Evolutionary conservation across 2,329 filamentous ascomycete species (phyloP).

Genomic region (Periconia macrospinosa): DNA sequence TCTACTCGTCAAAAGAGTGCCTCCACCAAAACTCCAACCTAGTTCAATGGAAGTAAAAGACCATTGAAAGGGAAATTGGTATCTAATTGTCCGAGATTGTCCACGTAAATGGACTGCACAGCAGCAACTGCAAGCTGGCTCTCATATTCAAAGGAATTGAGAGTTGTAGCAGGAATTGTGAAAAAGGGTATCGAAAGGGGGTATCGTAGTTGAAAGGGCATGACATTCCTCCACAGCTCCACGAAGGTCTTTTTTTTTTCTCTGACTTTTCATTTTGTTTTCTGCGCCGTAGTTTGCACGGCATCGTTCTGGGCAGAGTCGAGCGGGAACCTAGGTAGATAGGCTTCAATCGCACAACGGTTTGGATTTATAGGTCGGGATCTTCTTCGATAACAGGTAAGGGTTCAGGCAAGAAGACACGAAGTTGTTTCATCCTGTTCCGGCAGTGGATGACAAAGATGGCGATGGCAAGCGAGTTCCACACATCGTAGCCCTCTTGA

Average conservation of each 20-base stretch:
- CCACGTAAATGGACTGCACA: no score
- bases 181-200: not conserved
- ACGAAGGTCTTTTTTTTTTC: not conserved
- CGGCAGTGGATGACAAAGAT: constrained; percentile 58
- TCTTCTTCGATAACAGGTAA: constrained; percentile 20
- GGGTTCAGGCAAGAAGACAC: constrained; percentile 35
- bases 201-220: not conserved
- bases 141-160: not conserved
- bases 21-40: no score
- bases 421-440: constrained; percentile 52
- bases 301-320: not conserved
- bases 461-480: constrained; percentile 61
- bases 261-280: not conserved
- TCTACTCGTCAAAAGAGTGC: no score
- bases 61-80: no score
- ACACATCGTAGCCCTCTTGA: constrained; percentile 59
- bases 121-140: not conserved
- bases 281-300: not conserved
- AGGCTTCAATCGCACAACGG: not conserved
- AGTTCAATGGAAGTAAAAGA: no score
- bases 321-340: no score
- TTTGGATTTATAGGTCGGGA: constrained; percentile 28
- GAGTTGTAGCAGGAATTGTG: not conserved
- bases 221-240: not conserved
- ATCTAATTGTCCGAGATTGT: no score